A percentile compares a stretch with the other conserved stretches of the same genome.
phyloP scores from a whole-genome alignment of 2,329 filamentous ascomycete genomes.

The Sclerotinia nivalis region DNA sequence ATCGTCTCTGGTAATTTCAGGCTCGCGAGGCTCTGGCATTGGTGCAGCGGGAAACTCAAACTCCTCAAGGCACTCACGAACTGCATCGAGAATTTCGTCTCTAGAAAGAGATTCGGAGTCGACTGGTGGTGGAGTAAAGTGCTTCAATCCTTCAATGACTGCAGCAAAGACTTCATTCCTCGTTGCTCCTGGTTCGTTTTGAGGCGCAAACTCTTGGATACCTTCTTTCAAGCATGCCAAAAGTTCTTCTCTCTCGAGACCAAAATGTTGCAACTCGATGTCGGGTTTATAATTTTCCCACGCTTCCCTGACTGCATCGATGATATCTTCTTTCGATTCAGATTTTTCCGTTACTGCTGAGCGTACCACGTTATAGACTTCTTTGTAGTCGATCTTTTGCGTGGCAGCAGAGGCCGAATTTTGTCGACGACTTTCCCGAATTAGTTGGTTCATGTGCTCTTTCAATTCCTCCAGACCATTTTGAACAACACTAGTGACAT shows the following conservation, averaged over 20 bases:
- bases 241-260: constrained; percentile 87
- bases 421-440: constrained; percentile 72
- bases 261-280: constrained; percentile 85
- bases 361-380: constrained; percentile 83
- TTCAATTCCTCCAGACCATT: constrained; percentile 80
- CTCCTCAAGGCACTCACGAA: constrained; percentile 83
- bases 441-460: constrained; percentile 76
- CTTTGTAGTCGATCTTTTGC: constrained; percentile 69
- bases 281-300: constrained; percentile 96
- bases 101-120: constrained; percentile 71
- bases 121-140: constrained; percentile 73
- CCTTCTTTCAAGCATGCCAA: constrained; percentile 84
- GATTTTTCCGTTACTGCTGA: constrained; percentile 62
- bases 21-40: constrained; percentile 54
- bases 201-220: constrained; percentile 67
- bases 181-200: constrained; percentile 59
- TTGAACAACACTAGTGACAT: constrained; percentile 73
- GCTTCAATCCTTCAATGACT: constrained; percentile 80
- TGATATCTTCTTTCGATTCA: constrained; percentile 74
- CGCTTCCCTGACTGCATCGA: constrained; percentile 83
- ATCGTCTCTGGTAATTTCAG: constrained; percentile 60
- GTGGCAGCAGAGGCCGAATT: constrained; percentile 64
- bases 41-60: constrained; percentile 73
- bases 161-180: constrained; percentile 84
- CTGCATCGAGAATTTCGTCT: constrained; percentile 80